Evolutionary conservation across 2,329 filamentous ascomycete species (phyloP).

Genomic region (Phymatotrichopsis omnivora): DNA sequence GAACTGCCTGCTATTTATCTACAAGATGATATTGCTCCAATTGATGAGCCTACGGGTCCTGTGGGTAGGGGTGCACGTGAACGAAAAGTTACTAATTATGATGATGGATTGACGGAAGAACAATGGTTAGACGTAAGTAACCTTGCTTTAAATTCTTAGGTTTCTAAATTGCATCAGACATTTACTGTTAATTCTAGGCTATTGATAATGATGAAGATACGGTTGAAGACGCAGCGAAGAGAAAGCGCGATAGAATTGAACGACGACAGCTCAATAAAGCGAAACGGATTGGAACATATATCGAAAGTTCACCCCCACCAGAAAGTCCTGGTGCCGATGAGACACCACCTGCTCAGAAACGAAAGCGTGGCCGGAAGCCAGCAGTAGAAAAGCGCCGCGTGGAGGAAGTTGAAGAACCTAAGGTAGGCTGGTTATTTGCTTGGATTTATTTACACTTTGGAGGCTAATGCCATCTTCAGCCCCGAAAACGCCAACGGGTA

Average conservation of each 20-base stretch:
- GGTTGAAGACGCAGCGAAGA: constrained; percentile 82
- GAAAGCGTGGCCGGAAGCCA: constrained; percentile 73
- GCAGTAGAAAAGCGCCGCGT: constrained; percentile 79
- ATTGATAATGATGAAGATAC: constrained; percentile 94
- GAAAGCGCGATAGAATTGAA: constrained; percentile 77
- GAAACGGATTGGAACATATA: constrained; percentile 44
- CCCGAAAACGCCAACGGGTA: constrained; percentile 25
- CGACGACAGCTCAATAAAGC: constrained; percentile 67
- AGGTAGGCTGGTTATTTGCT: constrained; percentile 56
- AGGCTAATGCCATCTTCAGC: constrained; percentile 27
- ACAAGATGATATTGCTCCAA: constrained; percentile 59
- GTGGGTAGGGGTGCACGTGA: constrained; percentile 87
- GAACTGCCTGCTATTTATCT: constrained; percentile 94
- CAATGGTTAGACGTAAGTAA: constrained; percentile 96
- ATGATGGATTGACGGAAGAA: constrained; percentile 95
- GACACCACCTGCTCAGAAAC: constrained; percentile 47
- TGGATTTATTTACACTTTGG: constrained; percentile 32
- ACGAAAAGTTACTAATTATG: constrained; percentile 86
- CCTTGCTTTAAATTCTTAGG: no score
- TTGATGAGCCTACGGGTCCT: constrained; percentile 24
- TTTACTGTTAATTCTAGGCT: no score
- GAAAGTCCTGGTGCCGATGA: constrained; percentile 55
- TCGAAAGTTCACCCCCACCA: constrained; percentile 66
- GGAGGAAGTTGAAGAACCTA: constrained; percentile 62
- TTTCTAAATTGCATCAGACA: no score